Evolutionary conservation across 148 eudicot genomes (phyloP).

Genomic region (Silene conica): DNA sequence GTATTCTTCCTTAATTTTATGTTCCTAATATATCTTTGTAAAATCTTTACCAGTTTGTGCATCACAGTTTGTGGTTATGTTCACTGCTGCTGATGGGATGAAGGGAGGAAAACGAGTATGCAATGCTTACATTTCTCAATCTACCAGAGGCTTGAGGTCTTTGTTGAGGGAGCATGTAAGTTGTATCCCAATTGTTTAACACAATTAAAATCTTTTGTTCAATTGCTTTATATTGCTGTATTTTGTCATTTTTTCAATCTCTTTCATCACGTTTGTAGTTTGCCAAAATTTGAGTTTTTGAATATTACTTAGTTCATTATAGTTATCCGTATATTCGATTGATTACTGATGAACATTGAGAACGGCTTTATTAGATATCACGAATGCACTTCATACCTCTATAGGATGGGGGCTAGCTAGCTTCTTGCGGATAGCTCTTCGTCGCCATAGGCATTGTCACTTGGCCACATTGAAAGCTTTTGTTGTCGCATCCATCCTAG

Average conservation of each 20-base stretch:
- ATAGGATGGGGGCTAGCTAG: neutral
- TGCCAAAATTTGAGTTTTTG: neutral
- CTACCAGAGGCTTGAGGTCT: slow-evolving; percentile 82
- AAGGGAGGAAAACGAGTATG: slow-evolving; percentile 50
- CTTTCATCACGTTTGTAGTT: neutral
- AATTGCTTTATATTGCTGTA: neutral
- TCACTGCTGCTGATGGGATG: slow-evolving; percentile 48
- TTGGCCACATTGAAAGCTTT: neutral
- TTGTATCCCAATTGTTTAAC: slow-evolving; percentile 13
- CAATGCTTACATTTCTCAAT: slow-evolving; percentile 78
- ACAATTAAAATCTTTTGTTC: neutral
- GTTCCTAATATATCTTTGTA: slow-evolving; percentile 21
- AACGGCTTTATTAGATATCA: neutral
- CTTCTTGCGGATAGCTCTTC: neutral
- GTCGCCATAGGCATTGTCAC: neutral
- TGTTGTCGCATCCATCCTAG: no score
- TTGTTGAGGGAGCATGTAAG: slow-evolving; percentile 87
- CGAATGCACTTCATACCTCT: neutral
- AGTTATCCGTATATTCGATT: neutral
- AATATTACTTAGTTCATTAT: neutral
- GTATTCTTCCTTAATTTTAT: neutral
- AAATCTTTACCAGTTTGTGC: slow-evolving; percentile 58
- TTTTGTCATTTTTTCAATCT: neutral
- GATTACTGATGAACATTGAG: neutral
- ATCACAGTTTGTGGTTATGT: slow-evolving; percentile 78